These are phyloP conservation scores for Mucor saturninus DNA, from an alignment of 371 early-diverging fungal species.

Conservation along the genomic window DNA sequence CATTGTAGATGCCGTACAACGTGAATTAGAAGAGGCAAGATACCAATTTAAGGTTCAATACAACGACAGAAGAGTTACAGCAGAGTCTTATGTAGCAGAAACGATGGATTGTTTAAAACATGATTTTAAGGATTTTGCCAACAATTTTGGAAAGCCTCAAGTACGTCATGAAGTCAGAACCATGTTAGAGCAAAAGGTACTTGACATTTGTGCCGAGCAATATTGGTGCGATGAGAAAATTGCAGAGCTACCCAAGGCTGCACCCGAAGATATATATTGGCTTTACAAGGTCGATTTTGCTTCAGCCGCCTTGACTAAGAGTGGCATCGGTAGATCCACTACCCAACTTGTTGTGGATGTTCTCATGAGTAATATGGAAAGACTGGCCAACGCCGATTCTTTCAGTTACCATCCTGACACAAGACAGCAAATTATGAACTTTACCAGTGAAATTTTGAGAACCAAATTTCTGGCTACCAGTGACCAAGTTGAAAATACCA, in stretches of 20 bases:
- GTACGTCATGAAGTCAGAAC: slow-evolving; percentile 86
- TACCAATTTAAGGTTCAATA: slow-evolving; percentile 98
- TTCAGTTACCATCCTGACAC: slow-evolving; percentile 88
- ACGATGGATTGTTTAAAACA: slow-evolving; percentile 92
- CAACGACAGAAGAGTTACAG: slow-evolving; percentile 90
- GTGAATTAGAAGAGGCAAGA: slow-evolving; percentile 90
- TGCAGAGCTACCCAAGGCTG: slow-evolving; percentile 64
- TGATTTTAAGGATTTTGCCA: slow-evolving; percentile 89
- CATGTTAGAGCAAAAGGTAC: slow-evolving; percentile 87
- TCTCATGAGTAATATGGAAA: slow-evolving; percentile 81
- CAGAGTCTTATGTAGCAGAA: slow-evolving; percentile 96
- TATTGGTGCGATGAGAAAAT: slow-evolving; percentile 90
- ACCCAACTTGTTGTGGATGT: slow-evolving; percentile 92
- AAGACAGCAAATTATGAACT: slow-evolving; percentile 77
- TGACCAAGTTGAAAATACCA: slow-evolving; percentile 97
- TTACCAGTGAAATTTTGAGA: slow-evolving; percentile 84
- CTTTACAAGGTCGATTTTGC: slow-evolving; percentile 81
- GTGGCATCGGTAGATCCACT: slow-evolving; percentile 90
- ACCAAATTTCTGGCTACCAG: slow-evolving; percentile 85
- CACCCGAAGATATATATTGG: slow-evolving; percentile 76
- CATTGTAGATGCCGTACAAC: slow-evolving; percentile 89
- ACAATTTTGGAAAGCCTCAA: slow-evolving; percentile 88
- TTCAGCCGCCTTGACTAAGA: slow-evolving; percentile 88
- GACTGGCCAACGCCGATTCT: slow-evolving; percentile 79
- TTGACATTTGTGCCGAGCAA: slow-evolving; percentile 89